Evolutionary conservation across 208 protist species (phyloP).

Genomic region (Crithidia acanthocephali): DNA sequence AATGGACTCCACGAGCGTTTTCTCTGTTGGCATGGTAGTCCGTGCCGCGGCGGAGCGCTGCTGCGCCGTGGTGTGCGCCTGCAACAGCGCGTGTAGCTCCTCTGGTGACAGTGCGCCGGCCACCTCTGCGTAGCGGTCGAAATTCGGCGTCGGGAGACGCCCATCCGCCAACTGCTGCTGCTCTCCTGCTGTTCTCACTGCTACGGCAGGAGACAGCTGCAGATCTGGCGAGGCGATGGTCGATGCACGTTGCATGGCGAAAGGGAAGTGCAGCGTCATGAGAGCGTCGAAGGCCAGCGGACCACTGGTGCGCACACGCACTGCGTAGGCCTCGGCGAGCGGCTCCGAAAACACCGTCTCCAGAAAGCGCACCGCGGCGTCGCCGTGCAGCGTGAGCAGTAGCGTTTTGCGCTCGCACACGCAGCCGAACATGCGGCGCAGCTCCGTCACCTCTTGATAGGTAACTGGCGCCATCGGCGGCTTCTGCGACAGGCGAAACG

Average conservation of each 20-base stretch:
- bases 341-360: constrained; percentile 46
- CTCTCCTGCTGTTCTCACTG: neutral
- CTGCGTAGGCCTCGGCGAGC: constrained; percentile 29
- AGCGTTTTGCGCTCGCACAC: constrained; percentile 15
- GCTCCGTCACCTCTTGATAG: constrained; percentile 30
- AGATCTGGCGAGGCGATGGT: constrained; percentile 10
- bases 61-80: constrained; percentile 17
- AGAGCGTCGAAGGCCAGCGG: constrained; percentile 53
- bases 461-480: constrained; percentile 49
- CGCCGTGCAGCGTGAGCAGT: constrained; percentile 25
- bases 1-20: constrained; percentile 31
- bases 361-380: constrained; percentile 37
- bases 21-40: constrained; percentile 22
- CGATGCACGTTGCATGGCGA: constrained; percentile 24
- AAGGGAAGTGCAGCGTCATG: constrained; percentile 63
- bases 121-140: constrained; percentile 33
- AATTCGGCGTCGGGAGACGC: constrained; percentile 30
- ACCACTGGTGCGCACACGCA: constrained; percentile 14
- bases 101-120: constrained; percentile 59
- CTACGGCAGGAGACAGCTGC: neutral
- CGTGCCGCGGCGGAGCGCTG: neutral
- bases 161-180: constrained; percentile 9
- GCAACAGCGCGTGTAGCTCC: constrained; percentile 39
- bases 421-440: constrained; percentile 36
- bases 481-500: constrained; percentile 38